Evolutionary conservation across 768 basidiomycete species (phyloP), one percentile per base, ranked within the genome.

Genomic region (Hysterangium stoloniferum): DNA sequence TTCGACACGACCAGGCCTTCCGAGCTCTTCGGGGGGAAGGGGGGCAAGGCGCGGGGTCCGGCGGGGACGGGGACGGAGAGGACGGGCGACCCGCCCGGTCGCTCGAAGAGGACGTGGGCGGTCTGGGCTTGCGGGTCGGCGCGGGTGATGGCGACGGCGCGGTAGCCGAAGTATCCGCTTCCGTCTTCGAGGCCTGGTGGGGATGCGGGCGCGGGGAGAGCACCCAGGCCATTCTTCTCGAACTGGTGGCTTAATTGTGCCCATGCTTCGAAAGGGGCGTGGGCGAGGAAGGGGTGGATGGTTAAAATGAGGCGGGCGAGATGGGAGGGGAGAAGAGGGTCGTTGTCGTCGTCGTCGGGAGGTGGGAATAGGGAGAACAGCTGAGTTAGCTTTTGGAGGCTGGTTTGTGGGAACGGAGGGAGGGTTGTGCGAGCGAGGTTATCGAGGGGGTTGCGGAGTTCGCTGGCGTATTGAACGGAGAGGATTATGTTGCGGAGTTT

Each of bases 401-500:
- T 74, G 0, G 80, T 83, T 61, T 84, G 82, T 0, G 82, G 81
- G 58, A 84, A 84, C 0, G 80, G 72, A 0, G 77, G 76, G 4
- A 83, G 65, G 0, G 74, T 65, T 4, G 76, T 74, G 56, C 71
- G 74, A 6, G 78, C 76, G 22, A 79, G 65, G 1, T 69, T 64
- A 46, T 80, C 78, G 5, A 84, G 68, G 2, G 74, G 66, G 54
- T 76, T 67, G 20, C 75, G 69, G 0, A 77, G 68, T 61, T 84
- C 82, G 59, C 72, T 79, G 0, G 82, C 79, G 53, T 75, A 75
- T 58, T 84, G 81, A 0, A 78, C 79, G 1, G 80, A 71, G 13
- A 82, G 64, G 11, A 84, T 78, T 29, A 83, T 66, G 46, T 78
- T 71, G 9, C 75, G 71, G 4, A 84, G 62, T 52, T 73, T 75